Evolutionary conservation across 768 basidiomycete species (phyloP).

Genomic region (Tremella mesenterica): DNA sequence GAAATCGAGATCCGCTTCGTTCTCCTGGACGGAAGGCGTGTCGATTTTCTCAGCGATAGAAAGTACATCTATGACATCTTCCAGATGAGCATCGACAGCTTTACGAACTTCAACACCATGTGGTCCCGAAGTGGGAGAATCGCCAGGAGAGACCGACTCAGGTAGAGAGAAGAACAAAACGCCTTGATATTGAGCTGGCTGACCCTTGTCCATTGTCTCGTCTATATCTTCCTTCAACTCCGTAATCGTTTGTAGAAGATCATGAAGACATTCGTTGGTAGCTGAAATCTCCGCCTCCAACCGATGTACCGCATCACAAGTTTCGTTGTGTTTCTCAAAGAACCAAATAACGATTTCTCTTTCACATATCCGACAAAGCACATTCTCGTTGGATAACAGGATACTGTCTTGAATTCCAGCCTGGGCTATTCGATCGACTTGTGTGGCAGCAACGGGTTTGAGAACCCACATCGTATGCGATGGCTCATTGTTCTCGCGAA

Average conservation of each 20-base stretch:
- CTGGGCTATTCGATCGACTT: constrained; percentile 15
- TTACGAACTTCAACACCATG: constrained; percentile 32
- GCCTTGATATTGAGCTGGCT: constrained; percentile 28
- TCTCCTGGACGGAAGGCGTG: constrained; percentile 80
- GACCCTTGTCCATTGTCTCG: constrained; percentile 61
- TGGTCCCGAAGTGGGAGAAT: constrained; percentile 15
- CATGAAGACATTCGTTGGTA: constrained; percentile 84
- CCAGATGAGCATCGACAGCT: constrained; percentile 58
- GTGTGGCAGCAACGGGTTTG: constrained; percentile 50
- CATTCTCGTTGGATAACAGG: constrained; percentile 69
- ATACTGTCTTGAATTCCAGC: constrained; percentile 57
- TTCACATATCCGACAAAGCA: constrained; percentile 96
- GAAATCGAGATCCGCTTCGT: constrained; percentile 72
- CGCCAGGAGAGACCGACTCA: constrained; percentile 21
- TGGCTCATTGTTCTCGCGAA: constrained; percentile 81
- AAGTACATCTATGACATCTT: constrained; percentile 78
- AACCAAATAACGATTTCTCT: constrained; percentile 96
- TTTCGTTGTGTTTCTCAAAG: constrained; percentile 99
- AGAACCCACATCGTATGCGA: constrained; percentile 99
- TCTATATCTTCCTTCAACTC: constrained; percentile 61
- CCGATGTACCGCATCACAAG: constrained; percentile 89
- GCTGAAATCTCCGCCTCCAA: constrained; percentile 90
- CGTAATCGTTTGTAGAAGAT: constrained; percentile 75
- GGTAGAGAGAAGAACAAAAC: constrained; percentile 31
- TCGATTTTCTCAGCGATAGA: constrained; percentile 71